phyloP scores from a whole-genome alignment of 306 rosid species.

The Casuarina glauca region DNA sequence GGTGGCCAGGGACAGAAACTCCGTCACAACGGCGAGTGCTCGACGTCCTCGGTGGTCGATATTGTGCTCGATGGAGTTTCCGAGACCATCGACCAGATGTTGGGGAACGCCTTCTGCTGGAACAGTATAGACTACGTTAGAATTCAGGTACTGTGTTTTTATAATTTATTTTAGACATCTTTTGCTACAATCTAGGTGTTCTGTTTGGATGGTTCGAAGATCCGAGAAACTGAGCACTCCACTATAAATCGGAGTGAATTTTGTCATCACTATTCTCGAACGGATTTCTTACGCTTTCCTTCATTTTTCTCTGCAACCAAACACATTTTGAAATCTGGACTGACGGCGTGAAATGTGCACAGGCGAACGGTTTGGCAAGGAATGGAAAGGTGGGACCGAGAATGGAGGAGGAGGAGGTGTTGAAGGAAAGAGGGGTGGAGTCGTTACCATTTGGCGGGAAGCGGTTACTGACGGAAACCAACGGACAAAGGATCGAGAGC shows the following conservation, averaged over 20 bases:
- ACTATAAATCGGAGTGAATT: neutral
- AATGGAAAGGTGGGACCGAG: constrained; percentile 33
- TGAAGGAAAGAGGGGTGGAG: constrained; percentile 73
- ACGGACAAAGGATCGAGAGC: constrained; percentile 79
- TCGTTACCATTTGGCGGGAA: constrained; percentile 99
- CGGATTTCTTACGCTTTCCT: neutral
- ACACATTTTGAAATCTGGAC: neutral
- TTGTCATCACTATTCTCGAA: neutral
- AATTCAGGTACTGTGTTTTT: constrained; percentile 68
- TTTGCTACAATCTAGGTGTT: neutral
- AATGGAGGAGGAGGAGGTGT: constrained; percentile 51
- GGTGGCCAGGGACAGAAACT: constrained; percentile 26
- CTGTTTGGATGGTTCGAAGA: constrained; percentile 45
- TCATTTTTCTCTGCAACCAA: neutral
- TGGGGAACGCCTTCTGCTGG: constrained; percentile 94
- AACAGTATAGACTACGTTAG: constrained; percentile 84
- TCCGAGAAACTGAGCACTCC: neutral
- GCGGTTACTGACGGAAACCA: constrained; percentile 89
- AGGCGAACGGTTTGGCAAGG: constrained; percentile 63
- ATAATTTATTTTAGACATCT: neutral
- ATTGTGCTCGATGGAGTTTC: constrained; percentile 91
- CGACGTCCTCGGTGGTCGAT: constrained; percentile 67
- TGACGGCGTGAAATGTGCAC: constrained; percentile 33
- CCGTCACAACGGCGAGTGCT: constrained; percentile 46
- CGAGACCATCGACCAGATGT: constrained; percentile 91